phyloP scores from a whole-genome alignment of 176 grass and related monocot genomes.

The maize (Zea mays) region DNA sequence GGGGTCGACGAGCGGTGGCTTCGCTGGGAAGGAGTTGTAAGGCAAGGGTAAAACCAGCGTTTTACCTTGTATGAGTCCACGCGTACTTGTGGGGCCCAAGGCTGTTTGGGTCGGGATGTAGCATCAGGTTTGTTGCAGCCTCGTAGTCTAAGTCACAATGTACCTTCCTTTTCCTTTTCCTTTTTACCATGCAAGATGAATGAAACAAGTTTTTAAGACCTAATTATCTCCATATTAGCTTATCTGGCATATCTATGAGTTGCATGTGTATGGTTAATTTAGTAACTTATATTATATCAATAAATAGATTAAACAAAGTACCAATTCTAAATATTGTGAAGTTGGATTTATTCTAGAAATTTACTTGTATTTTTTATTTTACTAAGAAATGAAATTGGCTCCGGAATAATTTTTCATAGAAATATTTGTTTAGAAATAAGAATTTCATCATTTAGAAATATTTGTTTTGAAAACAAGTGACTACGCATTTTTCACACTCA shows the following conservation, averaged over 20 bases:
- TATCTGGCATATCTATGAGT: not conserved
- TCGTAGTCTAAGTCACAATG: conserved; percentile 8
- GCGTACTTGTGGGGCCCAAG: no score
- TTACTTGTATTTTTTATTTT: not conserved
- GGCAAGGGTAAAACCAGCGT: no score
- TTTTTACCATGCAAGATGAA: conserved; percentile 6
- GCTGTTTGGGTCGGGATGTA: conserved; percentile 68
- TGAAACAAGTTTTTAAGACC: not conserved
- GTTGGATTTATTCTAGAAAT: not conserved
- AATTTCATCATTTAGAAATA: conserved; percentile 17
- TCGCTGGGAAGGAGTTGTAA: no score
- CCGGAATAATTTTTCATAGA: not conserved
- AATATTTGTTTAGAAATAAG: no score
- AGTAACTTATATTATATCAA: not conserved
- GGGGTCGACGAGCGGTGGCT: no score
- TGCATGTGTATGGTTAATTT: conserved; percentile 7
- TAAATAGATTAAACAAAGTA: conserved; percentile 2
- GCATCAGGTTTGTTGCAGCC: conserved; percentile 60
- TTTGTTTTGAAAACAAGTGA: no score
- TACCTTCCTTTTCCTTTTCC: conserved; percentile 17
- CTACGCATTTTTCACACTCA: no score
- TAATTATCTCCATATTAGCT: not conserved
- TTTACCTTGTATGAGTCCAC: no score
- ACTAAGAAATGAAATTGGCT: no score
- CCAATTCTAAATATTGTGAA: not conserved